Base-by-base conservation (phyloP, 2,329 filamentous ascomycete species). In the Epichloe brachyelytri region DNA sequence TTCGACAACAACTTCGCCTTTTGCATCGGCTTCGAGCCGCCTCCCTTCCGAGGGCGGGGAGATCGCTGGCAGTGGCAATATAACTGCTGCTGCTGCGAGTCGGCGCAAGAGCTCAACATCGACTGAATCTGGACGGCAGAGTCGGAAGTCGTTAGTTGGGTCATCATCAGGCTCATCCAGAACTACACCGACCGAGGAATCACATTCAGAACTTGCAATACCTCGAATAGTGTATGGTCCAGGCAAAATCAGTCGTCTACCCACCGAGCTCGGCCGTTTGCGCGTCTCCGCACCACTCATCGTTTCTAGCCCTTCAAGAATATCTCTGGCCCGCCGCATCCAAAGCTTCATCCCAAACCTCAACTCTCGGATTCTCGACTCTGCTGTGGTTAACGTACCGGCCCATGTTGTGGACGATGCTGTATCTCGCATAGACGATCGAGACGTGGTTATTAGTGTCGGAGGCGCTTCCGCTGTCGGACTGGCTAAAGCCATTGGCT, bases 381-480 rank as follows among this genome's bases (percentile, higher is more conserved):
- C 67, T 12, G 57, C 64, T 38, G 55, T 62, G 15, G 57, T 65
- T 44, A 61, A 59, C 49, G 58, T 62, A 15, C 58, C 60, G 15
- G 57, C 55, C 47, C 56, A 55, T 12, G 55, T 63, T 43, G 58
- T 65, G 17, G 60, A 62, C 46, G 60, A 62, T 19, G 61, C 60
- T 8, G 54, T 65, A 19, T 50, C 58, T 5, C 57, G 60, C 15
- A 60, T 66, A 5, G 50, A 60, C 5, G 65, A 64, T 4, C 73
- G 75, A 17, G 81, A 84, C 61, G 72, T 72, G 30, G 69, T 83
- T 39, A 67, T 83, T 43, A 81, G 77, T 40, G 76, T 84, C 53
- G 81, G 81, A 5, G 79, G 80, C 48, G 78, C 79, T 30, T 80
- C 77, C 50, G 81, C 79, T 2, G 78, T 80, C 49, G 78, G 78